These are phyloP conservation scores for Daphne laureola DNA, from an alignment of 441 rosid species.

Conservation along the genomic window DNA sequence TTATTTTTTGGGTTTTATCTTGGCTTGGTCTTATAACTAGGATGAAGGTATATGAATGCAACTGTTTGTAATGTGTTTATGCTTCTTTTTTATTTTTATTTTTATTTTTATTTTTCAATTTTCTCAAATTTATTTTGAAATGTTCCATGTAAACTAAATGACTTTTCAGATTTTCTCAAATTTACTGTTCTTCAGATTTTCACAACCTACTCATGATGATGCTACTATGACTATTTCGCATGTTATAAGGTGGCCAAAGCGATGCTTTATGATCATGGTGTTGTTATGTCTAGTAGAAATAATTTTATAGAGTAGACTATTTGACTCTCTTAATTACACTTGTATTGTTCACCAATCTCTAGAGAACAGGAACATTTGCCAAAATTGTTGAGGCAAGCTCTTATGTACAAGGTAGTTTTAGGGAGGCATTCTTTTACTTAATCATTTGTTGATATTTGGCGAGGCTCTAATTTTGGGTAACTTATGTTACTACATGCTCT, in stretches of 20 bases:
- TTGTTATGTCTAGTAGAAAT: background rate
- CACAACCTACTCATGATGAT: too few species aligned
- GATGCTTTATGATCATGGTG: background rate
- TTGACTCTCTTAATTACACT: constrained; percentile 3
- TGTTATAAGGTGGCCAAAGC: constrained; percentile 63
- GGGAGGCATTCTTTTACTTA: background rate
- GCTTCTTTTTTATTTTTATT: background rate
- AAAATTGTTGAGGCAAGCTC: constrained; percentile 81
- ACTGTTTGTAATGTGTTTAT: background rate
- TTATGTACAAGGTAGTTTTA: constrained; percentile 69
- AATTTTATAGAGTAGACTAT: background rate
- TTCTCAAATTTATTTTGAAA: background rate
- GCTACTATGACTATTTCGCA: constrained; percentile 96
- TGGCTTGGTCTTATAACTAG: constrained; percentile 94
- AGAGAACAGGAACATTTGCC: constrained; percentile 97
- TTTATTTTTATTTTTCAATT: too few species aligned
- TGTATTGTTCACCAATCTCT: constrained; percentile 16
- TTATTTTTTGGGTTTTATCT: constrained; percentile 70
- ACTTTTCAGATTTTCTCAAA: too few species aligned
- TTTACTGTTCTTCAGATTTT: too few species aligned
- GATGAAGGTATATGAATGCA: constrained; percentile 66
- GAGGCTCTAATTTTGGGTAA: constrained; percentile 8
- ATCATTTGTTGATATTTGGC: constrained; percentile 9
- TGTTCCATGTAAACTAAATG: background rate
- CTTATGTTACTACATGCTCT: constrained; percentile 55